Percentiles rank a stretch among this genome's conserved stretches.
phyloP scores from a whole-genome alignment of 2,329 filamentous ascomycete species.

The Neofusicoccum parvum region DNA sequence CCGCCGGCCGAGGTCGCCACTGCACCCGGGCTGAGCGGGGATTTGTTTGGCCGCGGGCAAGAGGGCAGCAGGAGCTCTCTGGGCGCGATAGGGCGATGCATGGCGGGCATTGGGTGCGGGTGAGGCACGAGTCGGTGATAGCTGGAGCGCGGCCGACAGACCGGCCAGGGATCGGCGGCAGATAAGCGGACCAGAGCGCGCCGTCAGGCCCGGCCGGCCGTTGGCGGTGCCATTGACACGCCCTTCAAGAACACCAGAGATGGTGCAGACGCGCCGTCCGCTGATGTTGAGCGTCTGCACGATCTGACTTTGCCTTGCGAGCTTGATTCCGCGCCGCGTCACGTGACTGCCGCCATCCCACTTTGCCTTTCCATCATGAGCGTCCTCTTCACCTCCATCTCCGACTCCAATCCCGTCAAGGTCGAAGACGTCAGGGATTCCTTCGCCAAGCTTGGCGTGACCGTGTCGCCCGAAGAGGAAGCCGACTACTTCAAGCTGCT shows the following conservation, averaged over 20 bases:
- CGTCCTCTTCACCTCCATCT: conserved; percentile 29
- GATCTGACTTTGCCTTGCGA: background rate
- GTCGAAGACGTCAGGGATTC: background rate
- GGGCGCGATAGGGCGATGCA: background rate
- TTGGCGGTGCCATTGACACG: background rate
- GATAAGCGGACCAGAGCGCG: conserved; percentile 13
- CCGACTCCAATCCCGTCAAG: conserved; percentile 17
- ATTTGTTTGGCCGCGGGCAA: background rate
- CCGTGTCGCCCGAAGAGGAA: conserved; percentile 42
- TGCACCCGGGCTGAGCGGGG: background rate
- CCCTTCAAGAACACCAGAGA: background rate
- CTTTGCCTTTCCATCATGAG: conserved; percentile 18
- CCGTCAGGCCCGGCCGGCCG: background rate
- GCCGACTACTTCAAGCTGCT: conserved; percentile 52
- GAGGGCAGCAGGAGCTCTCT: too few species aligned
- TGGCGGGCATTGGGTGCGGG: background rate
- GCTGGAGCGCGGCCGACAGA: conserved; percentile 6
- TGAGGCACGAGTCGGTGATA: conserved; percentile 15
- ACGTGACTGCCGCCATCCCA: background rate
- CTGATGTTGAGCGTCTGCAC: background rate
- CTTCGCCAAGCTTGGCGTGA: conserved; percentile 41
- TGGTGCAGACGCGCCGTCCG: background rate
- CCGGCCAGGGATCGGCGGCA: conserved; percentile 3
- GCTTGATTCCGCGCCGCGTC: background rate
- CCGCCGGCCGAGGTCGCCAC: background rate